These are phyloP conservation scores for Salvia hispanica DNA, from an alignment of 257 asterid species.

Conservation along the genomic window DNA sequence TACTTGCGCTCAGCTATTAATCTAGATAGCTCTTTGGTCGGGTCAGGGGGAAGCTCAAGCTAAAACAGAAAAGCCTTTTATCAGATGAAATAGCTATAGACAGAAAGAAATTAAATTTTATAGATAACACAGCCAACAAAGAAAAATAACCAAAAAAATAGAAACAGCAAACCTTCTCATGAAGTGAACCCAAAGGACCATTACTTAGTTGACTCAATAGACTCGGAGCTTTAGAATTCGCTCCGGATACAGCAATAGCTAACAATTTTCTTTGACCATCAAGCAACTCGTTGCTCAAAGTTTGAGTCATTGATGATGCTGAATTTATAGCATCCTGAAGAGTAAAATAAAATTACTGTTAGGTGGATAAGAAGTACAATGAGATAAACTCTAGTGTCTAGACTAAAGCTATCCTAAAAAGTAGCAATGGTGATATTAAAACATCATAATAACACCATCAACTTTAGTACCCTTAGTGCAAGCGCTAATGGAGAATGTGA, in stretches of 20 bases:
- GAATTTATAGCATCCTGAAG: slow-evolving; percentile 86
- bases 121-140: neutral
- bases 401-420: neutral
- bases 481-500: slow-evolving; percentile 79
- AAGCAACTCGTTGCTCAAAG: slow-evolving; percentile 74
- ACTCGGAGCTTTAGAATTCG: slow-evolving; percentile 62
- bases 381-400: slow-evolving; percentile 12
- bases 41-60: slow-evolving; percentile 90
- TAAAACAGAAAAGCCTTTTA: slow-evolving; percentile 28
- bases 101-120: neutral
- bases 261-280: slow-evolving; percentile 87
- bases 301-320: slow-evolving; percentile 81
- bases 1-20: slow-evolving; percentile 75
- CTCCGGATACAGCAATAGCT: slow-evolving; percentile 78
- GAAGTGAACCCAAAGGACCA: slow-evolving; percentile 79
- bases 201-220: slow-evolving; percentile 76
- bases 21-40: slow-evolving; percentile 91
- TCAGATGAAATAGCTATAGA: slow-evolving; percentile 29
- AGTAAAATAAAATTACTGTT: neutral
- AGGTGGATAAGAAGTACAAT: slow-evolving; percentile 12
- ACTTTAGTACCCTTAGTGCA: slow-evolving; percentile 67
- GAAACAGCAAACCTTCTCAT: slow-evolving; percentile 68
- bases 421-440: neutral
- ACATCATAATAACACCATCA: neutral
- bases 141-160: neutral